These are phyloP conservation scores for Phytophthora kernoviae DNA, from an alignment of 352 stramenopile genomes.

Conservation along the genomic window DNA sequence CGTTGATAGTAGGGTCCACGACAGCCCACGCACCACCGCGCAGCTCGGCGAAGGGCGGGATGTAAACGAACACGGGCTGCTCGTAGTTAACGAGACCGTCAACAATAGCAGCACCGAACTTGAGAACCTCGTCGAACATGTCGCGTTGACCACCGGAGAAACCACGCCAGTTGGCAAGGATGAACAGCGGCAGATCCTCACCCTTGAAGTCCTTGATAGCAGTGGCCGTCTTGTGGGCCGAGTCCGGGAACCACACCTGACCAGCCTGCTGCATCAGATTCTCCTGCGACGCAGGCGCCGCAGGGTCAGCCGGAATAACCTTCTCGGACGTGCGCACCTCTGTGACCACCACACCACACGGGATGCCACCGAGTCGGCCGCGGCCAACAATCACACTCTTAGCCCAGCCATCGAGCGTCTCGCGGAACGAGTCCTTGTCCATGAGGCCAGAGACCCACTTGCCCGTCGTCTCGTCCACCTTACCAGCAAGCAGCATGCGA, in stretches of 20 bases:
- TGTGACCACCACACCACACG: conserved; percentile 98
- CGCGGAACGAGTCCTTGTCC: conserved; percentile 98
- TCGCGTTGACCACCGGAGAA: conserved; percentile 99
- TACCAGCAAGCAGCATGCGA: conserved; percentile 91
- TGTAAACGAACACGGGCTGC: conserved; percentile 99
- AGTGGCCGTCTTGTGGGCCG: conserved; percentile 99
- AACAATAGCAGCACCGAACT: conserved; percentile 99
- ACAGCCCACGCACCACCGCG: conserved; percentile 99
- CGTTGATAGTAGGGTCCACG: conserved; percentile 99
- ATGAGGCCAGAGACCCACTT: conserved; percentile 95
- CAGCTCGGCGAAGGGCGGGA: conserved; percentile 98
- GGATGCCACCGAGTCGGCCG: conserved; percentile 97
- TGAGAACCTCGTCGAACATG: conserved; percentile 99
- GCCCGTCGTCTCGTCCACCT: conserved; percentile 74
- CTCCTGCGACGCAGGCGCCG: conserved; percentile 96
- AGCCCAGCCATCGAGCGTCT: conserved; percentile 98
- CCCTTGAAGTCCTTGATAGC: conserved; percentile 99
- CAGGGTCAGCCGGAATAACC: conserved; percentile 97
- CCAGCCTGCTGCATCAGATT: conserved; percentile 97
- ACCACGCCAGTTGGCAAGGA: conserved; percentile 99
- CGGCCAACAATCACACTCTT: conserved; percentile 99
- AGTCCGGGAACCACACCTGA: conserved; percentile 99
- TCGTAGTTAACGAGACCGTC: conserved; percentile 98
- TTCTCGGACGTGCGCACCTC: conserved; percentile 98
- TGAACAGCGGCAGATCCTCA: conserved; percentile 99